phyloP scores from a whole-genome alignment of 306 rosid genomes.

The Purshia tridentata region DNA sequence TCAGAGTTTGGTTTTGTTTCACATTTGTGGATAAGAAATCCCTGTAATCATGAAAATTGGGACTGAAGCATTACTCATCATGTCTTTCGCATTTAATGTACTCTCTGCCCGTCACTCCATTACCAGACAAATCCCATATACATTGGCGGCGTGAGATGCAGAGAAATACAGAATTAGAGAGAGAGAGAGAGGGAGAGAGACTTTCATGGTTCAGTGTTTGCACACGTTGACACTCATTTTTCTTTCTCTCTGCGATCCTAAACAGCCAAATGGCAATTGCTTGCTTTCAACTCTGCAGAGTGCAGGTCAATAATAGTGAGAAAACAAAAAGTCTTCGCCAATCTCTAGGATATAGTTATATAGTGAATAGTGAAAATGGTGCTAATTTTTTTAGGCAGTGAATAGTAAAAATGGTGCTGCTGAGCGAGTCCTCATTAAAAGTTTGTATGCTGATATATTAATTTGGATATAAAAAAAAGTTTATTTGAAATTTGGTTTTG shows the following conservation, averaged over 20 bases:
- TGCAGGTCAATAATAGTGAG: no score
- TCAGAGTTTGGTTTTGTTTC: no score
- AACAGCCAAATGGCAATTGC: not conserved
- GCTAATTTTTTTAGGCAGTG: no score
- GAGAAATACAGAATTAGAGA: not conserved
- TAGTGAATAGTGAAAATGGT: no score
- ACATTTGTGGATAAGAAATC: not conserved
- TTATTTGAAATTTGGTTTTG: no score
- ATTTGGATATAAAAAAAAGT: no score
- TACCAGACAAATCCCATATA: no score
- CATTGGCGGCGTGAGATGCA: slow-evolving; percentile 10
- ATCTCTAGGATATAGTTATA: not conserved
- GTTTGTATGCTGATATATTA: no score
- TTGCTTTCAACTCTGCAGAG: no score
- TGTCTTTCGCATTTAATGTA: slow-evolving; percentile 13
- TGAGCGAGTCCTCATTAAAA: no score
- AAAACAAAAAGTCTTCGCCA: not conserved
- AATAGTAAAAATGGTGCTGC: no score
- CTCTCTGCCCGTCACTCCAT: no score
- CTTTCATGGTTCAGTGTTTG: not conserved
- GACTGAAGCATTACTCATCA: not conserved
- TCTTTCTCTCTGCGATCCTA: not conserved
- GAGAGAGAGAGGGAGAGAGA: not conserved
- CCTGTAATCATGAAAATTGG: slow-evolving; percentile 22
- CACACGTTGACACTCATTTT: not conserved